Evolutionary conservation across 2,329 filamentous ascomycete genomes (phyloP).

Genomic region (Microcyclospora pomicola): DNA sequence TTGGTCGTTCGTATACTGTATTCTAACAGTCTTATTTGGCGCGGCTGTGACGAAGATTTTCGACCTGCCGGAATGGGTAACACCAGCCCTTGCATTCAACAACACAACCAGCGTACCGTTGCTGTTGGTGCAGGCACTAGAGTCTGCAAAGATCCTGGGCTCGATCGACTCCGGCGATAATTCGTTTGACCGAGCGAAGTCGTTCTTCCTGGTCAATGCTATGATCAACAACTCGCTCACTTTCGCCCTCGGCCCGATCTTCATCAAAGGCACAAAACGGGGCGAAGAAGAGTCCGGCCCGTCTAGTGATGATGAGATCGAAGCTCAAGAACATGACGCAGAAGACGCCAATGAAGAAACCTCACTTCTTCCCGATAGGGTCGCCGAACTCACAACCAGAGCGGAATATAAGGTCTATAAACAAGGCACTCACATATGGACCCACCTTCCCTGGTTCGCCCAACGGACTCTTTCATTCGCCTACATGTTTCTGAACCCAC

Average conservation of each 20-base stretch:
- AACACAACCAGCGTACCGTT: conserved; percentile 43
- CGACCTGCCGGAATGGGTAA: conserved; percentile 39
- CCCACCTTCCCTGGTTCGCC: conserved; percentile 23
- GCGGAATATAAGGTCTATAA: conserved; percentile 22
- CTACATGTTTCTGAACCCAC: conserved; percentile 45
- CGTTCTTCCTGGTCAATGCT: conserved; percentile 52
- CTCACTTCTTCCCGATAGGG: conserved; percentile 34
- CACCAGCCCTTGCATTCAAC: conserved; percentile 42
- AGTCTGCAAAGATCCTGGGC: conserved; percentile 43
- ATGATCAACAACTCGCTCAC: conserved; percentile 49
- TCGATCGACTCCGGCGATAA: conserved; percentile 32
- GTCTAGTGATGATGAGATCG: conserved; percentile 11
- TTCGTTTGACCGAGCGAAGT: conserved; percentile 46
- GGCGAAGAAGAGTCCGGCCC: conserved; percentile 23
- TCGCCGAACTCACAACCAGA: conserved; percentile 18
- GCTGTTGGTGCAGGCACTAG: conserved; percentile 38
- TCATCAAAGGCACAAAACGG: conserved; percentile 38
- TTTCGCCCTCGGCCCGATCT: conserved; percentile 47
- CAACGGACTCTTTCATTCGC: conserved; percentile 29
- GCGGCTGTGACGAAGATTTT: conserved; percentile 30
- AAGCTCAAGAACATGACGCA: conserved; percentile 16
- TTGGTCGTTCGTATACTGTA: conserved; percentile 38
- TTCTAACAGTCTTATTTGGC: conserved; percentile 36
- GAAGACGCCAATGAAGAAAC: conserved; percentile 33
- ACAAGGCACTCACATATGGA: conserved; percentile 22